Percentiles rank a stretch among this genome's conserved stretches.
Conservation (phyloP, 441 rosid species). For the Kokia cookei region DNA sequence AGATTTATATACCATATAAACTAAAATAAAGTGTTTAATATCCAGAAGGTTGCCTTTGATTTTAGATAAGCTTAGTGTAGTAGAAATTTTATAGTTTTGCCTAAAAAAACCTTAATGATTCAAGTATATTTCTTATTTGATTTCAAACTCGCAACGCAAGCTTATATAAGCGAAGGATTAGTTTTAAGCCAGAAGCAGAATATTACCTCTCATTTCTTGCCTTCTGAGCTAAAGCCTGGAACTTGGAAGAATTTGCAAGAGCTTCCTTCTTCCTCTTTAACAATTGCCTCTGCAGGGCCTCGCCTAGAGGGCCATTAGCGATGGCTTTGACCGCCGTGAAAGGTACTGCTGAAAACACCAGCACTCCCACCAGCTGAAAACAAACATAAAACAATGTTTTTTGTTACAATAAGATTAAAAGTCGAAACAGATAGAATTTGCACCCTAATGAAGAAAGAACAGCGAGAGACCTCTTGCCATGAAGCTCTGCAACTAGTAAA, state of each 20-base stretch:
- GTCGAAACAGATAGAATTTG: not conserved
- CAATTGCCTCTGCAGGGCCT: slow-evolving; percentile 55
- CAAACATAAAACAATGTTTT: not conserved
- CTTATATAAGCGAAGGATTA: not conserved
- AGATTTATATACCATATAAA: no score
- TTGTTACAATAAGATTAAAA: not conserved
- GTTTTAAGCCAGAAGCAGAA: not conserved
- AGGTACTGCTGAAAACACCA: slow-evolving; percentile 85
- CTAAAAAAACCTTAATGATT: not conserved
- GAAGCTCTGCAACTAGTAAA: slow-evolving; percentile 49
- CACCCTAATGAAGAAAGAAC: not conserved
- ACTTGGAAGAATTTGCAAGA: slow-evolving; percentile 40
- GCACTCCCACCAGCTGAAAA: slow-evolving; percentile 72
- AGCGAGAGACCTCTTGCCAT: slow-evolving; percentile 67
- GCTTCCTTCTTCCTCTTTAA: slow-evolving; percentile 68
- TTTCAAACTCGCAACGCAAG: not conserved
- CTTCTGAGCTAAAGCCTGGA: slow-evolving; percentile 53
- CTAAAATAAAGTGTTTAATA: no score
- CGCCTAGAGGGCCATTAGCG: slow-evolving; percentile 81
- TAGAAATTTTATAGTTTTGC: no score
- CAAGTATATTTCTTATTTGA: not conserved
- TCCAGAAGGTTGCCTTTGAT: no score
- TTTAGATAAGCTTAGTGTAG: no score
- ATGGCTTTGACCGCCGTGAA: slow-evolving; percentile 89
- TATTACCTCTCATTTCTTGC: slow-evolving; percentile 72